Conservation (phyloP, 306 rosid genomes). For the Quercus robur region DNA sequence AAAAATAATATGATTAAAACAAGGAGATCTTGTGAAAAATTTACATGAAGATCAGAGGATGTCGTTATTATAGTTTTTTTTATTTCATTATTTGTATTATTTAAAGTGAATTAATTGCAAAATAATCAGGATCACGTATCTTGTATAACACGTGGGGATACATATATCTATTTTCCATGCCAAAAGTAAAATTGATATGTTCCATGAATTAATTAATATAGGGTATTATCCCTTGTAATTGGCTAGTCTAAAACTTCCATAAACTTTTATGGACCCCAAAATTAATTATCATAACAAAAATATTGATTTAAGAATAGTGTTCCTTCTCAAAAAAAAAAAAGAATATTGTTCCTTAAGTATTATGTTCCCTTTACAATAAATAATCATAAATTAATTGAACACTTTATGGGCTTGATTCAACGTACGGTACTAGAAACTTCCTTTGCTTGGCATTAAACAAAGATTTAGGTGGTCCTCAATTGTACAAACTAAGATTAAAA, state of each 20-base stretch:
- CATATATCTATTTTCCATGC: neutral
- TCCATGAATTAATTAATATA: neutral
- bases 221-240: neutral
- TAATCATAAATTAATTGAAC: no score
- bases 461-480: neutral
- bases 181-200: neutral
- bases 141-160: no score
- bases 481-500: neutral
- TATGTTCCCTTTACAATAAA: no score
- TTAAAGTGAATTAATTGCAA: neutral
- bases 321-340: no score
- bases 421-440: neutral
- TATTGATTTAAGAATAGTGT: neutral
- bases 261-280: neutral
- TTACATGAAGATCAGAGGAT: no score
- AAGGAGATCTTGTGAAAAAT: no score
- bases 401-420: neutral
- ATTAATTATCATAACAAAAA: neutral
- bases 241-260: neutral
- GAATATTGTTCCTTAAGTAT: no score
- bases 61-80: no score
- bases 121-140: neutral
- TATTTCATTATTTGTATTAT: no score
- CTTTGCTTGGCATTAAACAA: neutral
- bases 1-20: no score